A percentile compares a stretch with the other conserved stretches of the same genome.
These are phyloP conservation scores for Parafenestella ontariensis DNA, from an alignment of 2,329 filamentous ascomycete species.

Conservation along the genomic window DNA sequence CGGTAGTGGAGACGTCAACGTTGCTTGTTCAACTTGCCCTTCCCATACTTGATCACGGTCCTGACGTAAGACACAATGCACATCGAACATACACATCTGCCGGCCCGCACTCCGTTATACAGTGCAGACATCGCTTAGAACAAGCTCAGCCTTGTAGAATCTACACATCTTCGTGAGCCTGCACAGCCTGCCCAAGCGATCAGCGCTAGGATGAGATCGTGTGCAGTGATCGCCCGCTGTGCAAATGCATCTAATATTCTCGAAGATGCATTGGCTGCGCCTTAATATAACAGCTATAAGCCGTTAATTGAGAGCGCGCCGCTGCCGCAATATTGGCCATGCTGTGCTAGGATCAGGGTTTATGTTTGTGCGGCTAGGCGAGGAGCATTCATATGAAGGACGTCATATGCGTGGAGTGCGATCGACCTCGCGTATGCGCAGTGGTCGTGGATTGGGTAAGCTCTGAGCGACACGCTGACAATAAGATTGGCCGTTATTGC, in stretches of 20 bases:
- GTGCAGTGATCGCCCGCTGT: not conserved
- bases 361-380: slow-evolving; percentile 9
- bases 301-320: slow-evolving; percentile 11
- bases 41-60: not conserved
- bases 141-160: not conserved
- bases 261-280: not conserved
- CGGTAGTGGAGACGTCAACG: not conserved
- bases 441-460: slow-evolving; percentile 5
- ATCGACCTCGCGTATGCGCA: slow-evolving; percentile 11
- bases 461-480: slow-evolving; percentile 6
- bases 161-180: not conserved
- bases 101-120: not conserved
- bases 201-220: not conserved
- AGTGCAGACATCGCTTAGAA: not conserved
- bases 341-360: slow-evolving; percentile 11
- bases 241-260: not conserved
- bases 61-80: not conserved
- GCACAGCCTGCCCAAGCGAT: not conserved
- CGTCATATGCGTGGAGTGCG: slow-evolving; percentile 12
- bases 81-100: not conserved
- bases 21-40: not conserved
- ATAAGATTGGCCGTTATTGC: slow-evolving; percentile 15
- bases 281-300: not conserved
- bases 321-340: slow-evolving; percentile 9
- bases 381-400: slow-evolving; percentile 10